Evolutionary conservation across 2,329 filamentous ascomycete genomes (phyloP), one percentile per base, ranked within the genome.

Genomic region (Cladorrhinum sp.): DNA sequence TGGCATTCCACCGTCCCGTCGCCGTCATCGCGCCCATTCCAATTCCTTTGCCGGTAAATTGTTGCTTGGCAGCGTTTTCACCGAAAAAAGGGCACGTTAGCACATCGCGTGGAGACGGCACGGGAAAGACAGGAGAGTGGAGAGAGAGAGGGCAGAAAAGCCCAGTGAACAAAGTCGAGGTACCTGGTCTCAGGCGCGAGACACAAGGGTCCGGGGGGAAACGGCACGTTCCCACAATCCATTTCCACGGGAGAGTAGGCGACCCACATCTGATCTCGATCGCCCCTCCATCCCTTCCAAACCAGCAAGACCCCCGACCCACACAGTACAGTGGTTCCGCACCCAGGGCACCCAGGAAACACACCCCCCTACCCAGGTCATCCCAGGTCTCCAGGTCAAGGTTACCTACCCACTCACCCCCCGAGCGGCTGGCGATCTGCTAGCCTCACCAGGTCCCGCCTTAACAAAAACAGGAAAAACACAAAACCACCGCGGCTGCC

Each of bases 191-290:
- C 33, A 36, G 56, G 30, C 36, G 50, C 26, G 53, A 62, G 58
- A 64, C 64, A 65, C 30, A 56, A 54, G 51, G 46, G 36, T 60
- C 53, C 30, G 58, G 58, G 55, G 57, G 61, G 57, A 55, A 42
- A 57, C 61, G 59, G 63, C 61, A 63, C 62, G 64, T 61, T 65
- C 64, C 64, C 59, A 63, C 64, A 62, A 63, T 59, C 58, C 64
- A 65, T 65, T 65, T 64, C 62, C 62, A 65, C 62, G 64, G 64
- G 62, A 65, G 56, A 57, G 55, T 46, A 46, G 58, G 48, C 50
- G 60, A 54, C 54, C 58, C 64, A 62, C 63, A 62, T 58, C 59
- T 62, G 60, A 65, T 65, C 64, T 65, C 64, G 64, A 65, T 65
- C 64, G 62, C 62, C 60, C 60, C 62, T 62, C 58, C 16, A 51